Conservation (phyloP, 768 basidiomycete genomes). For the Serendipita vermifera region DNA sequence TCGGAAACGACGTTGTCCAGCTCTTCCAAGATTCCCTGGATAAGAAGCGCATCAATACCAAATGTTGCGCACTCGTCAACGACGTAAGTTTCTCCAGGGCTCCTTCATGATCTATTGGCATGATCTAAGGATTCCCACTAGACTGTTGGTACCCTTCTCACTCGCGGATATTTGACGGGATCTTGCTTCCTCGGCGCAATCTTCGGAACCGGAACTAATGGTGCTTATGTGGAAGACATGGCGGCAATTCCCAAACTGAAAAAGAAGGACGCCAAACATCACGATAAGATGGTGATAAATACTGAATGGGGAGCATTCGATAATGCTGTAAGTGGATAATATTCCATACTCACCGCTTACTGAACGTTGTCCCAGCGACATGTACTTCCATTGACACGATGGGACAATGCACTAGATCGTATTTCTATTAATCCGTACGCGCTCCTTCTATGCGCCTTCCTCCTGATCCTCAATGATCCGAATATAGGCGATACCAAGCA, state of each 20-base stretch:
- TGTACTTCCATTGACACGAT: constrained; percentile 75
- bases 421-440: constrained; percentile 78
- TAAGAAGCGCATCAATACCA: constrained; percentile 81
- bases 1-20: constrained; percentile 79
- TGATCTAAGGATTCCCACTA: constrained; percentile 21
- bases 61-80: constrained; percentile 85
- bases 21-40: constrained; percentile 87
- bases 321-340: constrained; percentile 51
- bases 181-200: constrained; percentile 77
- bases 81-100: constrained; percentile 44
- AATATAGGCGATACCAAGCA: constrained; percentile 53
- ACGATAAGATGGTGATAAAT: constrained; percentile 86
- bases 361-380: constrained; percentile 40
- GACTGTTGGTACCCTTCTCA: constrained; percentile 93
- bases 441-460: not conserved
- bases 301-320: constrained; percentile 99
- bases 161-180: constrained; percentile 86
- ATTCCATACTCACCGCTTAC: not conserved
- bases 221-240: constrained; percentile 87
- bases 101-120: not conserved
- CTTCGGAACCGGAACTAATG: constrained; percentile 97
- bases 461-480: not conserved
- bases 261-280: constrained; percentile 43
- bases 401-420: constrained; percentile 85
- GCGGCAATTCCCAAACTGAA: constrained; percentile 61